A percentile compares a stretch with the other conserved stretches of the same genome.
phyloP scores from a whole-genome alignment of 257 asterid species.

The Pogostemon cablin region DNA sequence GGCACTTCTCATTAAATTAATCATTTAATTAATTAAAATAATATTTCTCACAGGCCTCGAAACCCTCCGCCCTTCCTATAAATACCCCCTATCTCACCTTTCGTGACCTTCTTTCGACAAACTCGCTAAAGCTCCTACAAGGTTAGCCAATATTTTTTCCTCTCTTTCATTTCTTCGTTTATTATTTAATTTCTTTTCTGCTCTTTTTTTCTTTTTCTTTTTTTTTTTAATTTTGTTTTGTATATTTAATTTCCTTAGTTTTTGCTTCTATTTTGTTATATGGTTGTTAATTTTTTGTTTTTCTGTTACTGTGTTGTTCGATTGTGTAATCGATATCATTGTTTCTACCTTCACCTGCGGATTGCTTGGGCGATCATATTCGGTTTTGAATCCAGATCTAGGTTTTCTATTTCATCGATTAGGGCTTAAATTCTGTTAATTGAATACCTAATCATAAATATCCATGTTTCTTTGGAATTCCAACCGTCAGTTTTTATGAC shows the following conservation, averaged over 20 bases:
- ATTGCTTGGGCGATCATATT: constrained; percentile 26
- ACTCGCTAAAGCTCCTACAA: constrained; percentile 24
- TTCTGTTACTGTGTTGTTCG: not conserved
- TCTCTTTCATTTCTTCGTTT: not conserved
- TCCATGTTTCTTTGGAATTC: constrained; percentile 36
- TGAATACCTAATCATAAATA: not conserved
- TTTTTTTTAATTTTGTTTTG: not conserved
- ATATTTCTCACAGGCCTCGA: not conserved
- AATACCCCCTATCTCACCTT: not conserved
- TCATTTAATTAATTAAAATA: constrained; percentile 11
- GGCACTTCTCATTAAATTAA: constrained; percentile 36
- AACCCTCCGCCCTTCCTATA: constrained; percentile 44
- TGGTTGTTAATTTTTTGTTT: not conserved
- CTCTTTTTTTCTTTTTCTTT: not conserved
- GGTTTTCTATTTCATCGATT: constrained; percentile 2
- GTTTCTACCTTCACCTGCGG: constrained; percentile 32
- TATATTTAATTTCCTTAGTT: not conserved
- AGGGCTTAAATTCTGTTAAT: not conserved
- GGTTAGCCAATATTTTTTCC: constrained; percentile 35
- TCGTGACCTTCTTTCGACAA: constrained; percentile 38
- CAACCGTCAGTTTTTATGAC: constrained; percentile 49
- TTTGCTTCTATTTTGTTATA: not conserved
- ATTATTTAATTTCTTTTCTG: not conserved
- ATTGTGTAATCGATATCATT: constrained; percentile 1
- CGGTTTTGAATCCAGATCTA: constrained; percentile 31